Conservation (phyloP, 345 rosid species). For the Arabis hirsuta region DNA sequence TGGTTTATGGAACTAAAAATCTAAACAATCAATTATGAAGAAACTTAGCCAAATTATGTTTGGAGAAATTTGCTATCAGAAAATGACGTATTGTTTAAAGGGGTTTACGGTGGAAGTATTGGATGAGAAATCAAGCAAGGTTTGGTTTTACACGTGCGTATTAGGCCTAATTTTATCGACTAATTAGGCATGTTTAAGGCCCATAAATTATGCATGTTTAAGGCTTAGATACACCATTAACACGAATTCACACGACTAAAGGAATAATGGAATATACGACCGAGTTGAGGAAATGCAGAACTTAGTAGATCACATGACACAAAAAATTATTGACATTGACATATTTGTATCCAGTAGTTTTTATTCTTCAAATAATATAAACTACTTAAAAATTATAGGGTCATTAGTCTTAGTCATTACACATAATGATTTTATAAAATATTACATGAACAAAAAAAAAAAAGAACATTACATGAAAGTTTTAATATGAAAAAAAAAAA, state of each 20-base stretch:
- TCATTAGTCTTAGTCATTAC: neutral
- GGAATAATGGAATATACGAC: constrained; percentile 28
- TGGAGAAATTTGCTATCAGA: too few species aligned
- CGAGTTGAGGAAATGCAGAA: neutral
- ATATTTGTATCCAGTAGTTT: neutral
- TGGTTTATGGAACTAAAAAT: too few species aligned
- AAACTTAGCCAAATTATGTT: too few species aligned
- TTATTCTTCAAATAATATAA: neutral
- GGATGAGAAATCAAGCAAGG: too few species aligned
- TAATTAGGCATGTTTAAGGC: constrained; percentile 1
- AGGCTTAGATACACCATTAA: neutral
- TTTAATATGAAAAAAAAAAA: too few species aligned
- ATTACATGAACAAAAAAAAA: neutral
- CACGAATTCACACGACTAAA: neutral
- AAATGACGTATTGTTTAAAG: too few species aligned
- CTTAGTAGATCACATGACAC: constrained; percentile 21
- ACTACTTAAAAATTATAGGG: neutral
- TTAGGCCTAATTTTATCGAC: neutral
- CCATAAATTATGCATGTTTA: neutral
- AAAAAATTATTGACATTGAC: neutral
- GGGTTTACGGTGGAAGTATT: too few species aligned
- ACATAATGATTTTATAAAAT: neutral
- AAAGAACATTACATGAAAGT: neutral
- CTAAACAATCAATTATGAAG: too few species aligned
- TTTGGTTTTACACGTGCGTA: too few species aligned